Evolutionary conservation across 495 filamentous ascomycete genomes (phyloP).

Genomic region (Alectoria sarmentosa): DNA sequence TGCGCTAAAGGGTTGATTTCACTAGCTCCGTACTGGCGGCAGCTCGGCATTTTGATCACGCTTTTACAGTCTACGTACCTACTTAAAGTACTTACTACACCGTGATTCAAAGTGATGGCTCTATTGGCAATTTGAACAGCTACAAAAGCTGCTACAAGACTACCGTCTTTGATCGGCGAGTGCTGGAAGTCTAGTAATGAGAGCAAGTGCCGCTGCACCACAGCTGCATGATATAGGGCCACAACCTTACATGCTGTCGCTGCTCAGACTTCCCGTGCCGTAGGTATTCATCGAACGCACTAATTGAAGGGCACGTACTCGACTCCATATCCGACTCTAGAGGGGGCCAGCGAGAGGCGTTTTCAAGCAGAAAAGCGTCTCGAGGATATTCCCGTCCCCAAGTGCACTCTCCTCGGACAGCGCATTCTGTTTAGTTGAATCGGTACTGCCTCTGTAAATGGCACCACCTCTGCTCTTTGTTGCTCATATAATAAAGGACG

Average conservation of each 20-base stretch:
- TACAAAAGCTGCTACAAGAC: background rate
- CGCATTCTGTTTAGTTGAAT: background rate
- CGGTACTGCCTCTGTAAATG: no score
- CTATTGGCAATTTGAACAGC: background rate
- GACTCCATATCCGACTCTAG: background rate
- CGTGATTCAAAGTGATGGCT: no score
- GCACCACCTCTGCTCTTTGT: no score
- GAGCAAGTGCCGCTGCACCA: background rate
- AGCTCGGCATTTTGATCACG: background rate
- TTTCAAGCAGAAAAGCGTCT: background rate
- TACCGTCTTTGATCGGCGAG: background rate
- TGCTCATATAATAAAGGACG: no score
- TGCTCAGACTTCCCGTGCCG: background rate
- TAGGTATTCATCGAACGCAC: background rate
- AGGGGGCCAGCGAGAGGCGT: background rate
- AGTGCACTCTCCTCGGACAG: background rate
- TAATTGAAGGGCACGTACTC: background rate
- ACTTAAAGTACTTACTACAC: no score
- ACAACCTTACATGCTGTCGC: background rate
- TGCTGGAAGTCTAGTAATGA: background rate
- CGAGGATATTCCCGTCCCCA: background rate
- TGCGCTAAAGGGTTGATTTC: background rate
- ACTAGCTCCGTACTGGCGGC: background rate
- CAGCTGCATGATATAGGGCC: background rate
- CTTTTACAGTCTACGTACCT: no score